Percentiles rank a stretch among this genome's conserved stretches.
Conservation (phyloP, 192 early-diverging fungal species). For the Bifiguratus adelaidae region DNA sequence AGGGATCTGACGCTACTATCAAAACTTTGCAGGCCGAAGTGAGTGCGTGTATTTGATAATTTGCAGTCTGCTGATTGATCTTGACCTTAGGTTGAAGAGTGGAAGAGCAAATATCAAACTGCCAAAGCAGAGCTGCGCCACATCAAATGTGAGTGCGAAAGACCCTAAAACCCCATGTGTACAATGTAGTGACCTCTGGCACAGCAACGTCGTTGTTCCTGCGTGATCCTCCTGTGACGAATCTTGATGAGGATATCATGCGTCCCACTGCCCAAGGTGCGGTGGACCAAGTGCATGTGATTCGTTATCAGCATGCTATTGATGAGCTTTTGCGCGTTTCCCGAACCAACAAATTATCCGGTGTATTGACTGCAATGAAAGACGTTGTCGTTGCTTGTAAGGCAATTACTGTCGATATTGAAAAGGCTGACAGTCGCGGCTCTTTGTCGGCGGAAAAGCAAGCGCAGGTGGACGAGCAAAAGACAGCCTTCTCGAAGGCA, state of each 20-base stretch:
- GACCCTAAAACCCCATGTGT: neutral
- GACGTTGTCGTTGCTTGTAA: constrained; percentile 75
- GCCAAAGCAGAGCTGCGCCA: constrained; percentile 34
- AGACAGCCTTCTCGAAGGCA: constrained; percentile 48
- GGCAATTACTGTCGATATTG: constrained; percentile 74
- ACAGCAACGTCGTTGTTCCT: constrained; percentile 21
- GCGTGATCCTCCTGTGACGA: constrained; percentile 34
- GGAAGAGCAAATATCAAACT: constrained; percentile 40
- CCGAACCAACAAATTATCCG: constrained; percentile 57
- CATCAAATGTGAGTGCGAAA: constrained; percentile 30
- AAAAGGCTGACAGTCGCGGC: constrained; percentile 44
- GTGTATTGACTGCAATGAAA: constrained; percentile 76
- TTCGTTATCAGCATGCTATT: constrained; percentile 72
- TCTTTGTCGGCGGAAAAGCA: constrained; percentile 32
- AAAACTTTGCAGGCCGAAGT: constrained; percentile 22
- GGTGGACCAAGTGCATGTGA: constrained; percentile 58
- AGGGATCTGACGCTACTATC: constrained; percentile 25
- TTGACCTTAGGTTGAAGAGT: constrained; percentile 5
- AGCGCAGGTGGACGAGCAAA: constrained; percentile 37
- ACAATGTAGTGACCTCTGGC: neutral
- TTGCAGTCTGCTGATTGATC: neutral
- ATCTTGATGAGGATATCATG: constrained; percentile 15
- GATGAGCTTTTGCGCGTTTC: constrained; percentile 70
- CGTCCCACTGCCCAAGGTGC: constrained; percentile 41
- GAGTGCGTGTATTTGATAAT: neutral